Base-by-base conservation (phyloP, 1,284 basidiomycete genomes). In the Fomitiporia mediterranea region DNA sequence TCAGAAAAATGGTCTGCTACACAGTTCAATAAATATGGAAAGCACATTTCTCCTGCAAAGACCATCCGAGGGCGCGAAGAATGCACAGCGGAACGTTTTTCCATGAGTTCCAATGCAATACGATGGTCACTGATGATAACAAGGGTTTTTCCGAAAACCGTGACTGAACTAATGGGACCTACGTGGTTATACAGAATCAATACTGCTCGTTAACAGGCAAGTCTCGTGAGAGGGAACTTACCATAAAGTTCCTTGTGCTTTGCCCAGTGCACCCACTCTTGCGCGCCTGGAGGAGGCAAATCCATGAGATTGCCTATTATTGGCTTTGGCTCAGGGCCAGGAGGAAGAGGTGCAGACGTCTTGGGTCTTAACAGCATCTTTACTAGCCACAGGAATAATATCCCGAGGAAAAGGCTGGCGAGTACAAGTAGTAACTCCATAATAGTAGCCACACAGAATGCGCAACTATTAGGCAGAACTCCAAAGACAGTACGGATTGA, bases 51-150 rank as follows among this genome's bases (percentile, higher is more conserved):
- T 11, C 52, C 55, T 21, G 43, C 59, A 21, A 62, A 58, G 23
- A 42, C 32, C 27, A 63, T 39, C 9, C 27, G 59, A 1, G 72
- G 72, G 28, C 78, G 70, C 66, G 78, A 77, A 34, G 77, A 79
- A 63, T 79, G 79, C 39, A 75, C 73, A 7, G 74, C 66, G 58
- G 76, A 73, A 52, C 74, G 69, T 63, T 72, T 77, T 51, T 79
- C 77, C 30, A 79, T 64, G 21, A 79, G 67, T 58, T 80, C 77
- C 35, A 70, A 69, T 27, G 72, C 72, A 23, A 69, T 70, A 56
- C 74, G 67, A 48, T 73, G 58, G 61, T 69, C 68, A 65, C 72
- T 75, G 43, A 80, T 60, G 54, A 80, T 67, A 49, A 80, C 60
- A 62, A 78, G 69, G 0, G 72, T 68, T 58, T 74, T 70, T 32